Evolutionary conservation across 2,329 filamentous ascomycete genomes (phyloP), one percentile per base, ranked within the genome.

Genomic region (Calycina herbarum): DNA sequence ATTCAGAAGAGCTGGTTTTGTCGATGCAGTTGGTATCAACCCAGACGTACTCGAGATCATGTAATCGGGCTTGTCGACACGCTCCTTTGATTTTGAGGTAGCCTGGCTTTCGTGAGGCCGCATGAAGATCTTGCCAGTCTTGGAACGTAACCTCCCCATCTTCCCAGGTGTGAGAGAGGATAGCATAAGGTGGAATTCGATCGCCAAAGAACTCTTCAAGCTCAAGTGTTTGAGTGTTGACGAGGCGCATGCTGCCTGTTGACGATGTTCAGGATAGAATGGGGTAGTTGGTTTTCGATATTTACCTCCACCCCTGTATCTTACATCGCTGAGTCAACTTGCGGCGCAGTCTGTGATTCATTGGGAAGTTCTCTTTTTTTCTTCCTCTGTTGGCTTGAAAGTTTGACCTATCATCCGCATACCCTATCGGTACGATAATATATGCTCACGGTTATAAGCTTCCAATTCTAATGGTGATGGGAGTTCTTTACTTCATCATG

Each of bases 251-350:
- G 3, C n/a, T n/a, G n/a, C n/a, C 15, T 40, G 38, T 40, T 40
- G 38, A 3, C 3, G 10, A 11, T 15, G 38, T 11, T 40, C 15
- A 3, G 11, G 38, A 40, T 40, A 8, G 38, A 11, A 40, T 78
- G 94, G n/a, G n/a, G n/a, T n/a, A n/a, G n/a, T n/a, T n/a, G n/a
- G n/a, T 97, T 81, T 89, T 92, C 48, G 94, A 97, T 82, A 90
- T 97, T 78, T 94, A 97, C 80, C 87, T 97, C 74, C 97, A 88
- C 82, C 91, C 92, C 57, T 78, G 29, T 31, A 31, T 2, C n/a
- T n/a, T n/a, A n/a, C n/a, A 31, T 31, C 29, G 29, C 29, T 31
- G 29, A 2, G 29, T 5, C 5, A 31, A 31, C 29, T 5, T 3
- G n/a, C n/a, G n/a, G n/a, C n/a, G n/a, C n/a, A n/a, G n/a, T n/a